These are phyloP conservation scores for Middelhovenomyces tepae DNA, from an alignment of 805 yeast species.

Conservation along the genomic window DNA sequence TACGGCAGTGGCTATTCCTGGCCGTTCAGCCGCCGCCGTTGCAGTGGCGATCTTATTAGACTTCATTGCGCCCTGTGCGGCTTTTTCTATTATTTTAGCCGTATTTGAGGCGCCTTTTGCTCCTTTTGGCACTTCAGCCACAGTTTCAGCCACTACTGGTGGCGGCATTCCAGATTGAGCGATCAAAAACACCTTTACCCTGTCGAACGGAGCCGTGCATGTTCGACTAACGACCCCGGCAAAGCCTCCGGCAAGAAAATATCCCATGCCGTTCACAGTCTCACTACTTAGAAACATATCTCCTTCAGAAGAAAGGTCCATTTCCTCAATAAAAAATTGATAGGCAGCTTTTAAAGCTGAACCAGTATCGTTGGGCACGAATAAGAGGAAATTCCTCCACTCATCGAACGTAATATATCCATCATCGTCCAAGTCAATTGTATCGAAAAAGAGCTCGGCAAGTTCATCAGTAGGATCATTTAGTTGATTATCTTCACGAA, in stretches of 20 bases:
- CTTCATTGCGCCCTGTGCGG: not conserved
- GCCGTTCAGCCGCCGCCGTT: conserved; percentile 33
- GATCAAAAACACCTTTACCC: conserved; percentile 86
- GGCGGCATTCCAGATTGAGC: conserved; percentile 52
- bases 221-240: conserved; percentile 96
- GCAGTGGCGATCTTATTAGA: conserved; percentile 12
- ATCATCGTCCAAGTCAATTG: conserved; percentile 44
- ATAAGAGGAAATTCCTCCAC: conserved; percentile 71
- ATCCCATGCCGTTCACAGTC: conserved; percentile 76
- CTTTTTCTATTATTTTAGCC: not conserved
- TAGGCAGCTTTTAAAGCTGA: conserved; percentile 60
- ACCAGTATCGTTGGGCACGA: conserved; percentile 59
- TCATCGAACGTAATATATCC: conserved; percentile 76
- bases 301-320: conserved; percentile 81
- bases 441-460: conserved; percentile 47
- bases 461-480: conserved; percentile 44
- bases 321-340: conserved; percentile 68
- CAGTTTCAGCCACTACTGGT: conserved; percentile 9
- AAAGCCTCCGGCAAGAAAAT: conserved; percentile 87
- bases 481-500: conserved; percentile 38
- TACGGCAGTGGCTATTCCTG: conserved; percentile 59
- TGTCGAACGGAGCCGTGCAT: conserved; percentile 93
- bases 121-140: conserved; percentile 4
- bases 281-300: conserved; percentile 81
- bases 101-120: conserved; percentile 8